Evolutionary conservation across 305 asterid species (phyloP).

Genomic region (Solanum aculeatissimum): DNA sequence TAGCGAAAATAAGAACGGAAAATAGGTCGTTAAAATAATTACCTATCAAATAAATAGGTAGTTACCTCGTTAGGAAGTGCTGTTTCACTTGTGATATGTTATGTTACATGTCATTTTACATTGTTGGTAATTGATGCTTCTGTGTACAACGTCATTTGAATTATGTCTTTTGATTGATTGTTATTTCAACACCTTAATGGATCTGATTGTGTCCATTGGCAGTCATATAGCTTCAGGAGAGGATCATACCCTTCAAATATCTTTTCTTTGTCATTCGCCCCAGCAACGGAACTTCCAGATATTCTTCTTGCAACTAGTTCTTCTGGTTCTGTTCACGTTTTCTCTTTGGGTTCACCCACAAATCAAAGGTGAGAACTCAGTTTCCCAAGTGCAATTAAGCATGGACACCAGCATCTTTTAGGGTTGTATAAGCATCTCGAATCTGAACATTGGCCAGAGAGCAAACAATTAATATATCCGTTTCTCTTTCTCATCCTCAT

Average conservation of each 20-base stretch:
- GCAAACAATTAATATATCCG: not conserved
- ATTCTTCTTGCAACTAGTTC: constrained; percentile 90
- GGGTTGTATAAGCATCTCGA: not conserved
- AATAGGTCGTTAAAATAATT: not conserved
- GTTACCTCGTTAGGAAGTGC: not conserved
- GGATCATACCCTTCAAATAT: constrained; percentile 76
- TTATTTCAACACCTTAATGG: not conserved
- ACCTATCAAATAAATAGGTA: not conserved
- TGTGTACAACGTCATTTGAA: not conserved
- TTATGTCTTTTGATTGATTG: not conserved
- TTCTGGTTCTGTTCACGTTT: constrained; percentile 78
- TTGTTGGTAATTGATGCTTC: not conserved
- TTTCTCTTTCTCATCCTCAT: not conserved
- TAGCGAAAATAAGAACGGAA: not conserved
- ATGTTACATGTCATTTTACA: not conserved
- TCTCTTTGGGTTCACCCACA: constrained; percentile 50
- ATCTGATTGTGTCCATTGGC: constrained; percentile 12
- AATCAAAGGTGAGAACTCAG: constrained; percentile 50
- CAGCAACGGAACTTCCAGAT: constrained; percentile 71
- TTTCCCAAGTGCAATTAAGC: not conserved
- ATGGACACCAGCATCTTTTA: not conserved
- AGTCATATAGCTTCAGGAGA: constrained; percentile 98
- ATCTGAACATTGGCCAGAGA: not conserved
- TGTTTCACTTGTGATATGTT: not conserved
- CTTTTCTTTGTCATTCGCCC: constrained; percentile 82